Base-by-base conservation (phyloP, 208 protist species). In the Balamuthia mandrillaris region DNA sequence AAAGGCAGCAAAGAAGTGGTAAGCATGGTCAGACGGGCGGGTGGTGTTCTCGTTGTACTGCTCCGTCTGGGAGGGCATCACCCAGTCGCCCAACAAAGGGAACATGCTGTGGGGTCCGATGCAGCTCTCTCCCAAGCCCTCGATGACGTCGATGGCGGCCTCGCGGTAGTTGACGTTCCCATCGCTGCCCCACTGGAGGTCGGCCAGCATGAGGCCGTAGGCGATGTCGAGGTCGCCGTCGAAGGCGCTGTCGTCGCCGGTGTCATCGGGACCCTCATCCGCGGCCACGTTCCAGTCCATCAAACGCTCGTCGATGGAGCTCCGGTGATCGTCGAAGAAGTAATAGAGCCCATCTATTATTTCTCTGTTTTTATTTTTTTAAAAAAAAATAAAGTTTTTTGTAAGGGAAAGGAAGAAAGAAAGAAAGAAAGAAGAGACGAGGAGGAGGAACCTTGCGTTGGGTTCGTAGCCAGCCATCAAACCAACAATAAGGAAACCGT, bases 281-380 rank as follows among this genome's bases (percentile, higher is more conserved):
- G 42, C 42, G 49, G 51, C 58, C n/a, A 79, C 70, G 45, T 79
- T 79, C 70, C 70, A 79, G 10, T 27, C 49, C 70, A 79, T 79
- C n/a, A 45, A 39, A 10, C 18, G 7, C 7, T 41, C 27, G 49
- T 79, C 42, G 42, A 61, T 52, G 24, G 37, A 42, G 70, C 70
- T 79, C 0, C 33, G 42, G 45, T 79, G 42, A 47, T 79, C 70
- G 45, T 61, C 58, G 70, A 27, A 52, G 70, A 56, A 79, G 49
- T 45, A 37, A 24, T 33, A 79, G 10, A 79, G 45, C 5, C 70
- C 70, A 27, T 79, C 70, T 21, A 79, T 60, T 16, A 79, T 60
- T 47, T 79, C 44, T 9, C 24, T 27, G 6, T n/a, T n/a, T n/a
- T n/a, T n/a, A n/a, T n/a, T n/a, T n/a, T n/a, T n/a, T n/a, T n/a